These are phyloP conservation scores for Pseudognaphalium luteoalbum DNA, from an alignment of 129 eudicot genomes.

Conservation along the genomic window DNA sequence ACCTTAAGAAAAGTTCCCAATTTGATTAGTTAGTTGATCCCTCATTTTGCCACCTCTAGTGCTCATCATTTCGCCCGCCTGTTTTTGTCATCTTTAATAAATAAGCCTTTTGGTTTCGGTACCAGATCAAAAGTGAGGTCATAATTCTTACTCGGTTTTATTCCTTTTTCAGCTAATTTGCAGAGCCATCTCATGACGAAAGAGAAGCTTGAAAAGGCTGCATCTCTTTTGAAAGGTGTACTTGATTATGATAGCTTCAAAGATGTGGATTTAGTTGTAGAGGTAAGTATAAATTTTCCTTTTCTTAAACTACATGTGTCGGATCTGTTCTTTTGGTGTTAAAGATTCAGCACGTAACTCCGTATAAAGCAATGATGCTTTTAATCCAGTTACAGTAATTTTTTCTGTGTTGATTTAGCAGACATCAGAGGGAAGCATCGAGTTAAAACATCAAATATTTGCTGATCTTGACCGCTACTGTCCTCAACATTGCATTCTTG, in stretches of 20 bases:
- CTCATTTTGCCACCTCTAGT: no score
- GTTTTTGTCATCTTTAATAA: not conserved
- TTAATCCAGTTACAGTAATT: not conserved
- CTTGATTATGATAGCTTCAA: conserved; percentile 52
- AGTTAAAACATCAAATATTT: conserved; percentile 47
- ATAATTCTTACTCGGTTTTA: not conserved
- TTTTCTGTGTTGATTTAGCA: conserved; percentile 13
- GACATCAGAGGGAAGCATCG: conserved; percentile 43
- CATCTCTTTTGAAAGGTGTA: conserved; percentile 44
- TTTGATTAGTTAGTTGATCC: no score
- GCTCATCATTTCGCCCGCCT: not conserved
- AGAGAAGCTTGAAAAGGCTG: conserved; percentile 36
- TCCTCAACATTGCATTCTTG: conserved; percentile 49
- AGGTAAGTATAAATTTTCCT: conserved; percentile 23
- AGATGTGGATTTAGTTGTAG: conserved; percentile 62
- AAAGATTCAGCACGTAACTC: no score
- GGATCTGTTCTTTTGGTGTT: not conserved
- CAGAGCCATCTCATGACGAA: conserved; percentile 37
- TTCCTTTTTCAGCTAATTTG: conserved; percentile 49
- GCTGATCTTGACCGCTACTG: conserved; percentile 44
- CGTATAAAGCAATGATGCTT: no score
- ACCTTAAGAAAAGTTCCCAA: no score
- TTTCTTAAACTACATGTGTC: not conserved
- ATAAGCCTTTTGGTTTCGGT: not conserved
- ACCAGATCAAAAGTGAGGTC: not conserved